Evolutionary conservation across 805 yeast genomes (phyloP).

Genomic region (Debaryomyces prosopidis): DNA sequence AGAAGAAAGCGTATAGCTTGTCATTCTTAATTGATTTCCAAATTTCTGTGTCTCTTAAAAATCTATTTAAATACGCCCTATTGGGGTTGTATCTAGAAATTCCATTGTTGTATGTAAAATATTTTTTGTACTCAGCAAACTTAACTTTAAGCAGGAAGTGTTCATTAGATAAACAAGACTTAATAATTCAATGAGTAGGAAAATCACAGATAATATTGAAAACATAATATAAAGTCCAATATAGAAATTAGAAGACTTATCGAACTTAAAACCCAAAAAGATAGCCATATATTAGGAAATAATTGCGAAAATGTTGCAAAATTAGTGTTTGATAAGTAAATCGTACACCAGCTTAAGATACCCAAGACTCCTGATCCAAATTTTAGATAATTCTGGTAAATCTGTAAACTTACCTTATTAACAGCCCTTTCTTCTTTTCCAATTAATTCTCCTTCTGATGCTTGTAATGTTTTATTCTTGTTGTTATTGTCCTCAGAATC

Average conservation of each 20-base stretch:
- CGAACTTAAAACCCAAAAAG: constrained; percentile 22
- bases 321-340: constrained; percentile 3
- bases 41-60: constrained; percentile 25
- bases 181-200: constrained; percentile 8
- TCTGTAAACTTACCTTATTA: constrained; percentile 9
- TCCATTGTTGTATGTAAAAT: constrained; percentile 22
- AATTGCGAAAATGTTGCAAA: constrained; percentile 16
- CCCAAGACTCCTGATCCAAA: constrained; percentile 14
- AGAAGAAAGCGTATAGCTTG: constrained; percentile 39
- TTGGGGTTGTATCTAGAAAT: constrained; percentile 25
- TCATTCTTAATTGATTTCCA: constrained; percentile 17
- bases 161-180: constrained; percentile 13
- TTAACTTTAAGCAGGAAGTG: constrained; percentile 14
- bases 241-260: constrained; percentile 7
- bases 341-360: constrained; percentile 5
- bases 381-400: constrained; percentile 13
- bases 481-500: constrained; percentile 1
- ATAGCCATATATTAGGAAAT: constrained; percentile 23
- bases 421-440: constrained; percentile 19
- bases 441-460: constrained; percentile 9
- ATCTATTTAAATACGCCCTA: constrained; percentile 27
- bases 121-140: constrained; percentile 13
- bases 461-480: constrained; percentile 13
- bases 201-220: constrained; percentile 13
- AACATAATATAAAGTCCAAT: constrained; percentile 20